Conservation (phyloP, 805 yeast genomes). For the Wickerhamiella hasegawae region DNA sequence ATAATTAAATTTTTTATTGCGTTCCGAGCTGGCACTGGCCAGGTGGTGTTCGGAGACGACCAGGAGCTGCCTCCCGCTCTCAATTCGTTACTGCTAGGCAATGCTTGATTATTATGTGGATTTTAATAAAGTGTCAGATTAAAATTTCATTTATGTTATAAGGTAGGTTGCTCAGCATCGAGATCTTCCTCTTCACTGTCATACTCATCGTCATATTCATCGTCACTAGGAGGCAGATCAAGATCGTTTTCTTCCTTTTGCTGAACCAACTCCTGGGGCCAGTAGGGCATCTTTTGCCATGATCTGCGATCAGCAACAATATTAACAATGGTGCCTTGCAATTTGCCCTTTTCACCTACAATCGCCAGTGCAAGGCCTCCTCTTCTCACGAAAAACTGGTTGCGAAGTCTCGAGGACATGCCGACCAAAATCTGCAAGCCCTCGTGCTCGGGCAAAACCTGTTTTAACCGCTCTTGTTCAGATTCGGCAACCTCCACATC, state of each 20-base stretch:
- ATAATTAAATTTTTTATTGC: no score
- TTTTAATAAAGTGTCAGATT: no score
- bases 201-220: constrained; percentile 15
- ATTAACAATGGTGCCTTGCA: constrained; percentile 17
- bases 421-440: constrained; percentile 15
- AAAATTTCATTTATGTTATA: no score
- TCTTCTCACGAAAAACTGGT: constrained; percentile 22
- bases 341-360: constrained; percentile 8
- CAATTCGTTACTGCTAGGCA: no score
- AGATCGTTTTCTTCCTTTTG: constrained; percentile 10
- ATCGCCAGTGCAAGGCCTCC: constrained; percentile 22
- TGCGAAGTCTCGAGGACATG: constrained; percentile 22
- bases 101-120: no score
- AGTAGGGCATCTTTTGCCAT: constrained; percentile 21
- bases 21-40: no score
- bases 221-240: constrained; percentile 16
- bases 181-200: no score
- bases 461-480: constrained; percentile 4
- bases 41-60: no score
- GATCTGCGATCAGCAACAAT: constrained; percentile 19
- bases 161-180: no score
- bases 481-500: constrained; percentile 18
- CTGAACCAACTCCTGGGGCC: constrained; percentile 20
- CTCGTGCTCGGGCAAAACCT: constrained; percentile 4
- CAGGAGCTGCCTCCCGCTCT: no score